Percentiles rank a stretch among this genome's conserved stretches.
phyloP scores from a whole-genome alignment of 1,284 basidiomycete species.

The Rhizoctonia solani region DNA sequence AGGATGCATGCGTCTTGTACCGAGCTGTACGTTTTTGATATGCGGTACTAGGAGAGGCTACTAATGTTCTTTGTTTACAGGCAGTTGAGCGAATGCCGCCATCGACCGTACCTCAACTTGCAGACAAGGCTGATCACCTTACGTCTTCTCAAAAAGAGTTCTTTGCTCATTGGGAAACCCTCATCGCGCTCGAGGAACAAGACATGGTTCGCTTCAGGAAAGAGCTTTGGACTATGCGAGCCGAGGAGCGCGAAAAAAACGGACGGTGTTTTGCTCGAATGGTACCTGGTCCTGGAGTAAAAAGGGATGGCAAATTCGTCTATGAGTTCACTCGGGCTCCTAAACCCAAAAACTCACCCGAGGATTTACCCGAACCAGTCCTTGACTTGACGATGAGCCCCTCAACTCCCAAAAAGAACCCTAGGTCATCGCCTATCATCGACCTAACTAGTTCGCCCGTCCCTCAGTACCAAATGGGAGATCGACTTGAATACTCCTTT shows the following conservation, averaged over 20 bases:
- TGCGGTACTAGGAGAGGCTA: not conserved
- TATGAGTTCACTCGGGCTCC: constrained; percentile 26
- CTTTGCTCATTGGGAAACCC: constrained; percentile 88
- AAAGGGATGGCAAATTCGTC: constrained; percentile 14
- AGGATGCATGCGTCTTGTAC: constrained; percentile 93
- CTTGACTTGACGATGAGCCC: constrained; percentile 8
- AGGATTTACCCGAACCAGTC: not conserved
- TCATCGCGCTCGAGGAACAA: constrained; percentile 88
- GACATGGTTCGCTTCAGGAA: constrained; percentile 81
- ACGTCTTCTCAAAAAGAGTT: constrained; percentile 71
- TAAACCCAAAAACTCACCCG: too few species aligned
- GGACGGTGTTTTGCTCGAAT: constrained; percentile 84
- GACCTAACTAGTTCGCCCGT: constrained; percentile 31
- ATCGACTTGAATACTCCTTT: constrained; percentile 16
- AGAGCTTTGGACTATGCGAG: constrained; percentile 93
- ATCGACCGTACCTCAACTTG: constrained; percentile 72
- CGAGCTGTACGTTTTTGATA: constrained; percentile 64
- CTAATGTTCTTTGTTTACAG: constrained; percentile 49
- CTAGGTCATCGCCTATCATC: constrained; percentile 51
- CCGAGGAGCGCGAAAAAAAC: constrained; percentile 72
- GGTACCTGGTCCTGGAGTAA: constrained; percentile 48
- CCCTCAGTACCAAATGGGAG: constrained; percentile 35
- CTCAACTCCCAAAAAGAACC: constrained; percentile 1
- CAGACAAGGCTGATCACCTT: constrained; percentile 80
- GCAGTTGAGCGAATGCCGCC: constrained; percentile 68